These are phyloP conservation scores for Pilatotrama ljubarskyi DNA, from an alignment of 768 basidiomycete species.

Conservation along the genomic window DNA sequence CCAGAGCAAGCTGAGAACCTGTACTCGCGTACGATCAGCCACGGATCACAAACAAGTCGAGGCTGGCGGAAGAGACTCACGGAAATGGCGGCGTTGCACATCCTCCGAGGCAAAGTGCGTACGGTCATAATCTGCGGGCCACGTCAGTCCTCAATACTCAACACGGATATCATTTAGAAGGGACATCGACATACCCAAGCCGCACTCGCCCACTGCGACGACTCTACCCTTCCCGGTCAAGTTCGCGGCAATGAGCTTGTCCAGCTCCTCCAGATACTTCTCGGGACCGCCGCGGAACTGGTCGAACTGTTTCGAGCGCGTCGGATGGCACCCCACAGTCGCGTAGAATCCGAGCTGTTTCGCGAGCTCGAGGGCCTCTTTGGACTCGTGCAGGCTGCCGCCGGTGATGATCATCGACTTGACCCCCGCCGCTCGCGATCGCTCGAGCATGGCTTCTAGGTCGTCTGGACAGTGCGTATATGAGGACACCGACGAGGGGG, in stretches of 20 bases:
- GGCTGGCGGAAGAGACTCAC: slow-evolving; percentile 35
- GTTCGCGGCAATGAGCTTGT: slow-evolving; percentile 51
- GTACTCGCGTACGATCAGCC: background rate
- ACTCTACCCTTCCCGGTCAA: slow-evolving; percentile 55
- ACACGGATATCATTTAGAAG: background rate
- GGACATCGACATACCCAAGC: slow-evolving; percentile 54
- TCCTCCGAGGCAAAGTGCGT: slow-evolving; percentile 61
- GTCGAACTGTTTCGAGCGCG: slow-evolving; percentile 70
- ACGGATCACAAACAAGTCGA: no score
- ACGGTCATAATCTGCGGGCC: slow-evolving; percentile 68
- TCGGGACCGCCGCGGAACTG: slow-evolving; percentile 53
- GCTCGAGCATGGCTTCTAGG: slow-evolving; percentile 53
- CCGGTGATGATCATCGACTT: slow-evolving; percentile 77
- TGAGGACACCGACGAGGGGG: slow-evolving; percentile 6
- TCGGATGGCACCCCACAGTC: slow-evolving; percentile 82
- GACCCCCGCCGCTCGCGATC: slow-evolving; percentile 61
- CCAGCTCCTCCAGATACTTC: slow-evolving; percentile 61
- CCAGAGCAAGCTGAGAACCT: slow-evolving; percentile 61
- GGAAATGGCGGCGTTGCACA: slow-evolving; percentile 64
- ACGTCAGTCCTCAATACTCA: background rate
- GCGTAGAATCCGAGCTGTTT: slow-evolving; percentile 58
- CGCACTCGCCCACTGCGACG: slow-evolving; percentile 79
- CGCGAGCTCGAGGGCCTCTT: slow-evolving; percentile 60
- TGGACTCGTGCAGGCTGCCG: slow-evolving; percentile 64
- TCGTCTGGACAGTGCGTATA: slow-evolving; percentile 53